Percentiles rank a stretch among this genome's conserved stretches.
Evolutionary conservation across 73 alveolate genomes (phyloP).

Genomic region (Tetrahymena malaccensis): DNA sequence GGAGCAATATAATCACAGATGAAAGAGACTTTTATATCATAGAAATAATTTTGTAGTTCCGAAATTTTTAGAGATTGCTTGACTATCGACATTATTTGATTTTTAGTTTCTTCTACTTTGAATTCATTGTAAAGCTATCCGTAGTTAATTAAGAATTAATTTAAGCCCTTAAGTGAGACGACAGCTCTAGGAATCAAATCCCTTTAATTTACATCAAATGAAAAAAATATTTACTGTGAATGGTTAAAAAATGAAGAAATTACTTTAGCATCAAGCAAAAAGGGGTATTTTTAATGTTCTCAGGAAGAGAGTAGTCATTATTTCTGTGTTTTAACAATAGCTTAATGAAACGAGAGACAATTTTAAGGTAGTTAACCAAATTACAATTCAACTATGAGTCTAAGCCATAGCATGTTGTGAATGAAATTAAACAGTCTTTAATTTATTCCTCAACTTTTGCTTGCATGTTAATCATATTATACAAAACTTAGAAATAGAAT

Average conservation of each 20-base stretch:
- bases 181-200: neutral
- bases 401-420: neutral
- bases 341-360: neutral
- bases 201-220: neutral
- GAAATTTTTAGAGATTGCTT: neutral
- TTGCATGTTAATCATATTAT: neutral
- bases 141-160: neutral
- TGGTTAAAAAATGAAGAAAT: neutral
- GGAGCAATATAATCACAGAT: neutral
- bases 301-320: neutral
- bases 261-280: neutral
- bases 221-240: no score
- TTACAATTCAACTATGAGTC: neutral
- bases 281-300: neutral
- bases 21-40: neutral
- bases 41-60: neutral
- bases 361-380: neutral
- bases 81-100: neutral
- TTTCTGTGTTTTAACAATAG: neutral
- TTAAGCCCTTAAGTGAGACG: neutral
- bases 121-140: neutral
- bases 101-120: neutral
- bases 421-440: neutral
- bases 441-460: neutral
- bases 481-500: neutral